Evolutionary conservation across 1,284 basidiomycete genomes (phyloP).

Genomic region (Malassezia japonica): DNA sequence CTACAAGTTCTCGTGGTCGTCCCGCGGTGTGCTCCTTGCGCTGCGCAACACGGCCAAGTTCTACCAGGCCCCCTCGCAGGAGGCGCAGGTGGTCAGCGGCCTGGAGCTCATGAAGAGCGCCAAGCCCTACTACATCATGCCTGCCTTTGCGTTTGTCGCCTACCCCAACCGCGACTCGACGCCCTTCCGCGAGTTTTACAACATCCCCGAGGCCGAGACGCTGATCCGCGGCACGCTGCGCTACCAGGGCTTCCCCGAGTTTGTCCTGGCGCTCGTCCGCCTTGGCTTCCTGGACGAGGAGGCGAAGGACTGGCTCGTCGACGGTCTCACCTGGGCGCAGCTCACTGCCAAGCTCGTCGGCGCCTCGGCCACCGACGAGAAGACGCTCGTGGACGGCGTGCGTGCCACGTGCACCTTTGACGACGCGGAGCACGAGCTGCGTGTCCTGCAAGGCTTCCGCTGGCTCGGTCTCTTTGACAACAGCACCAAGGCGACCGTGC

Average conservation of each 20-base stretch:
- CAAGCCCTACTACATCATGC: slow-evolving; percentile 87
- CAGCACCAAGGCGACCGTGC: slow-evolving; percentile 53
- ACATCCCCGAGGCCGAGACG: slow-evolving; percentile 86
- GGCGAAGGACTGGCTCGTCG: slow-evolving; percentile 62
- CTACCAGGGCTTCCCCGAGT: slow-evolving; percentile 97
- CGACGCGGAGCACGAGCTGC: slow-evolving; percentile 28
- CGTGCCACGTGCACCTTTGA: slow-evolving; percentile 29
- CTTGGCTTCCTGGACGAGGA: slow-evolving; percentile 75
- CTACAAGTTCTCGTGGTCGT: slow-evolving; percentile 99
- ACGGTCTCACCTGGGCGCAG: slow-evolving; percentile 53
- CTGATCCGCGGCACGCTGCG: slow-evolving; percentile 85
- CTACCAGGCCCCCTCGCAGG: slow-evolving; percentile 37
- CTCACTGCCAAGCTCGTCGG: slow-evolving; percentile 71
- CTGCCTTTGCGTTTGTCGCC: slow-evolving; percentile 88
- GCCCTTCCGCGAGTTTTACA: slow-evolving; percentile 73
- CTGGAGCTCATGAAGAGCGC: slow-evolving; percentile 52
- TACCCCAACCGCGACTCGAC: slow-evolving; percentile 96
- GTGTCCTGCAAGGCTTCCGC: slow-evolving; percentile 53
- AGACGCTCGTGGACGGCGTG: slow-evolving; percentile 29
- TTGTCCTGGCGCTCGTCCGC: slow-evolving; percentile 77
- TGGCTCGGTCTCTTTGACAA: slow-evolving; percentile 81
- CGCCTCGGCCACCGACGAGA: slow-evolving; percentile 59
- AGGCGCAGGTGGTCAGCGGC: slow-evolving; percentile 37
- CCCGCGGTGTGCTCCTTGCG: slow-evolving; percentile 87
- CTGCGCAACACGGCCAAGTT: slow-evolving; percentile 84